Evolutionary conservation across 2,329 filamentous ascomycete genomes (phyloP).

Genomic region (Teratosphaeria nubilosa): DNA sequence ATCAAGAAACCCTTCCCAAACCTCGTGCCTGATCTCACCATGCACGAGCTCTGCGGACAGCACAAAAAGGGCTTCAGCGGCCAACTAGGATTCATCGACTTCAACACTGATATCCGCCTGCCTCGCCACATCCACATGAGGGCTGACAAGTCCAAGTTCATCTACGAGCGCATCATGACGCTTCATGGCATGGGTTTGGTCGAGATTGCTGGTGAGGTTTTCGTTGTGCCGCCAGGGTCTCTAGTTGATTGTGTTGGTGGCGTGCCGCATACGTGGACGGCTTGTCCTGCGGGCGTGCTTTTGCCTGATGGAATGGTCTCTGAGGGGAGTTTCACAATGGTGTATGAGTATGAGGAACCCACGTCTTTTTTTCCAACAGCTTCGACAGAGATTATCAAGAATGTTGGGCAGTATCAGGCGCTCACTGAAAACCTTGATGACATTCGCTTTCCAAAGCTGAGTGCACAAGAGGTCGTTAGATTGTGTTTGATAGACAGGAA

Average conservation of each 20-base stretch:
- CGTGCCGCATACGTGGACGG: not conserved
- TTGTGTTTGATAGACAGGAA: not conserved
- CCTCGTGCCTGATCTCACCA: not conserved
- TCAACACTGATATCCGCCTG: not conserved
- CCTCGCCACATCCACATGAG: not conserved
- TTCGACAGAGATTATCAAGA: not conserved
- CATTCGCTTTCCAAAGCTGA: not conserved
- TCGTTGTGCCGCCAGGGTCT: not conserved
- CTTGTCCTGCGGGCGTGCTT: not conserved
- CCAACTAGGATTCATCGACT: not conserved
- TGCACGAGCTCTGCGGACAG: not conserved
- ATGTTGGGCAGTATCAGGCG: not conserved
- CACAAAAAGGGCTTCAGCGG: not conserved
- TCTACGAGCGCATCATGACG: not conserved
- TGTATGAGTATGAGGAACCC: not conserved
- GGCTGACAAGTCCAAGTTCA: not conserved
- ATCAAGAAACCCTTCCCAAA: not conserved
- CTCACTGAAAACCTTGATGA: not conserved
- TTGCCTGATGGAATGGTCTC: not conserved
- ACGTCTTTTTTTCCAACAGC: not conserved
- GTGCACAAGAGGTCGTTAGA: not conserved
- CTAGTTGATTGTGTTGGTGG: not conserved
- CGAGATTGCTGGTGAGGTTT: not conserved
- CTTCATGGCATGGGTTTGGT: not conserved
- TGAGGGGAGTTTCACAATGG: not conserved